Conservation (phyloP, 2,329 filamentous ascomycete species). For the Cryphonectria parasitica region DNA sequence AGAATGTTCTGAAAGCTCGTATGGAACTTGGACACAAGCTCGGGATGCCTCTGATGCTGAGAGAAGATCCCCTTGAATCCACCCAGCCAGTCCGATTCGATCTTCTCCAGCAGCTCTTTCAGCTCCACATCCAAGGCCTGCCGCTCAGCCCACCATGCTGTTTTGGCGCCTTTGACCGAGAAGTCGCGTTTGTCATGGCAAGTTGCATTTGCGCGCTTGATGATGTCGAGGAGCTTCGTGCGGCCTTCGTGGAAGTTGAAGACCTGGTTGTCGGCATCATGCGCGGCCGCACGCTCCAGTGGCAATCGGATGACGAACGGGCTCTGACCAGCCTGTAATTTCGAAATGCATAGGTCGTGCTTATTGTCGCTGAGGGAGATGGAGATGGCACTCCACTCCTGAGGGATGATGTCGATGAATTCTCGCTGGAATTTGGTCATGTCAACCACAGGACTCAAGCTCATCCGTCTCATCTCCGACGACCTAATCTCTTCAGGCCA, state of each 20-base stretch:
- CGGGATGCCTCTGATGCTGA: constrained; percentile 64
- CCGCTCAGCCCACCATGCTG: constrained; percentile 87
- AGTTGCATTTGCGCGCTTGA: constrained; percentile 78
- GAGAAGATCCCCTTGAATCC: constrained; percentile 96
- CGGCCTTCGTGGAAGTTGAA: constrained; percentile 85
- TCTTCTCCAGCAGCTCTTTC: constrained; percentile 76
- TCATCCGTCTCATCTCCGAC: constrained; percentile 43
- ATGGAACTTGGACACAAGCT: constrained; percentile 75
- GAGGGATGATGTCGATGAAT: constrained; percentile 84
- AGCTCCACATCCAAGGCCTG: constrained; percentile 79
- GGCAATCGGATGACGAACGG: constrained; percentile 89
- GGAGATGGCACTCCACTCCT: constrained; percentile 83
- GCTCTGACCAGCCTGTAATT: constrained; percentile 72
- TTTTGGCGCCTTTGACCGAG: constrained; percentile 73
- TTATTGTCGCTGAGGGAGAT: constrained; percentile 80
- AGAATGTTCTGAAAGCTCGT: constrained; percentile 78
- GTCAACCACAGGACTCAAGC: constrained; percentile 53
- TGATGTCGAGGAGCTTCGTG: constrained; percentile 80
- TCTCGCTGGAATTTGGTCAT: constrained; percentile 72
- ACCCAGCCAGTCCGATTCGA: constrained; percentile 93
- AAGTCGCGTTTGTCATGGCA: constrained; percentile 76
- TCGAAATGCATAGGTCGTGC: constrained; percentile 88
- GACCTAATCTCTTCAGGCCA: constrained; percentile 42
- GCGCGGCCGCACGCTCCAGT: constrained; percentile 77
- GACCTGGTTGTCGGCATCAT: constrained; percentile 75